Evolutionary conservation across 1,284 basidiomycete genomes (phyloP).

Genomic region (Earliella scabrosa): DNA sequence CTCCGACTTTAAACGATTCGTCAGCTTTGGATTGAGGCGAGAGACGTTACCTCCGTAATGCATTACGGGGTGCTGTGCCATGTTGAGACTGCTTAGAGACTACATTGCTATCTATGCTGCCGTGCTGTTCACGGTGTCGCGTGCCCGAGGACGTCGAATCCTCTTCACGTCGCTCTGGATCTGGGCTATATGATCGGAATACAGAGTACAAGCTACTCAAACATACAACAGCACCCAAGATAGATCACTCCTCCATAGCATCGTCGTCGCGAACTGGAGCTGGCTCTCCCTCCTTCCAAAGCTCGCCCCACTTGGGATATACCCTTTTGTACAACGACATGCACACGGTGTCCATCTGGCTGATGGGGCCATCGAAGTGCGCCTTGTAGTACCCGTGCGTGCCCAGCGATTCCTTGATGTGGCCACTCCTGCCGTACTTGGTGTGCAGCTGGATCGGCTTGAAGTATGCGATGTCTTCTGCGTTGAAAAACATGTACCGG

Average conservation of each 20-base stretch:
- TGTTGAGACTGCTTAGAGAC: too few relatives aligned
- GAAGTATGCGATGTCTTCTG: conserved; percentile 93
- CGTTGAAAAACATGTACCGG: conserved; percentile 98
- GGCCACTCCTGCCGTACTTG: conserved; percentile 91
- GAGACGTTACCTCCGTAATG: conserved; percentile 54
- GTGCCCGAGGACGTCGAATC: not conserved
- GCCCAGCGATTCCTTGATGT: conserved; percentile 93
- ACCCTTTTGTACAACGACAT: conserved; percentile 92
- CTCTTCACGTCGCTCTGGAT: too few relatives aligned
- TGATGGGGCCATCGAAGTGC: conserved; percentile 93
- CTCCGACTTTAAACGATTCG: conserved; percentile 83
- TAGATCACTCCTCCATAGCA: conserved; percentile 39
- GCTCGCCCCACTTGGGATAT: conserved; percentile 81
- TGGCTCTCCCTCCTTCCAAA: conserved; percentile 44
- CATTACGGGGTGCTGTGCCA: not conserved
- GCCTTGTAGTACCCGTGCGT: conserved; percentile 99
- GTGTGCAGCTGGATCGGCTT: conserved; percentile 93
- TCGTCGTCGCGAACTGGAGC: conserved; percentile 22
- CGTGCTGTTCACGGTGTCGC: not conserved
- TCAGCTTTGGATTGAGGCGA: conserved; percentile 82
- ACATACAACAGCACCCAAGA: conserved; percentile 4
- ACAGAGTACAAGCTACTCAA: conserved; percentile 10
- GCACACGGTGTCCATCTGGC: conserved; percentile 95
- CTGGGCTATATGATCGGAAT: not conserved
- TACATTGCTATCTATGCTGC: not conserved